Evolutionary conservation across 768 basidiomycete genomes (phyloP).

Genomic region (Serendipita sp.): DNA sequence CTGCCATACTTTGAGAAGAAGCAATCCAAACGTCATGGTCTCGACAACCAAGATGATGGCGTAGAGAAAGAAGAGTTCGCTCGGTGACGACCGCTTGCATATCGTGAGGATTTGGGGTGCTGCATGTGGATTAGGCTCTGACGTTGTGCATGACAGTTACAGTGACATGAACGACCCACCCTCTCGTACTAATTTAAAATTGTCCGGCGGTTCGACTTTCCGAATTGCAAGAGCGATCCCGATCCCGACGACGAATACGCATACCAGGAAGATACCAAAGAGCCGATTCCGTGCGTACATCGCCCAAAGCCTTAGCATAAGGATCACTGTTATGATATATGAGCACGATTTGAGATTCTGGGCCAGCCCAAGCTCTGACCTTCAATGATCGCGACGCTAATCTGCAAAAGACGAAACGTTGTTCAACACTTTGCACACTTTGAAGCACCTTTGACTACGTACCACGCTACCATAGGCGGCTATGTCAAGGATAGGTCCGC

Average conservation of each 20-base stretch:
- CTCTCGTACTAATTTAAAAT: not conserved
- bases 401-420: not conserved
- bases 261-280: not conserved
- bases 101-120: not conserved
- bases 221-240: not conserved
- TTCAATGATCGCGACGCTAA: not conserved
- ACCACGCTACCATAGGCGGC: not conserved
- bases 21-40: not conserved
- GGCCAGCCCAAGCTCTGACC: not conserved
- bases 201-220: not conserved
- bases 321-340: not conserved
- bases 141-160: not conserved
- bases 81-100: constrained; percentile 2
- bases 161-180: not conserved
- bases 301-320: constrained; percentile 2
- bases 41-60: not conserved
- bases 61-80: constrained; percentile 2
- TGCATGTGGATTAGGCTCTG: not conserved
- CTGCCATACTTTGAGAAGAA: not conserved
- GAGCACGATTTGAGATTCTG: not conserved
- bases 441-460: not conserved
- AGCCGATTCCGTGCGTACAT: not conserved
- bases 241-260: not conserved
- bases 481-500: not conserved
- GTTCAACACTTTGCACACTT: no score